Evolutionary conservation across 805 yeast species (phyloP), one percentile per base, ranked within the genome.

Genomic region (Cyberlindnera galapagoensis): DNA sequence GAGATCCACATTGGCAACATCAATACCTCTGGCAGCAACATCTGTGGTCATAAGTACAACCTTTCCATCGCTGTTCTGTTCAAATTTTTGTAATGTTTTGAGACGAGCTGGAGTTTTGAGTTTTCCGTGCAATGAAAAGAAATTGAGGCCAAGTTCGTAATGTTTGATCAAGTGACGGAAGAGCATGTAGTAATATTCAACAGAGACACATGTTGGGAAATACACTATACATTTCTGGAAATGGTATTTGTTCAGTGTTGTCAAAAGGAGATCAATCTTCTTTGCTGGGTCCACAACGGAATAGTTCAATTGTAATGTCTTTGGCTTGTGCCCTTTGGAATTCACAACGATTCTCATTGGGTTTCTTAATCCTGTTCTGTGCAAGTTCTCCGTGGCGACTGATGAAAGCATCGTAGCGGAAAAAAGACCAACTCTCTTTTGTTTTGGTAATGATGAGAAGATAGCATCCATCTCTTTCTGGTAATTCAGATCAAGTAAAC

Each of bases 21-120:
- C 98, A 15, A 92, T 73, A 26, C 98, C 98, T 52, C 98, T 70
- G 0, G 97, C 96, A 1, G 98, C 97, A n/a, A 92, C 96, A 65
- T 92, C 98, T 0, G 98, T 92, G 2, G 98, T 87, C 58, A 92
- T 62, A 16, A 92, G 58, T 1, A 90, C 73, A 8, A 78, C 65
- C 42, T 75, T 78, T 3, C 59, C 57, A 7, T 52, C 49, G 5
- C 48, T 39, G 16, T 36, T 26, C 5, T 21, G 23, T 14, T 46
- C 51, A 51, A 90, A 92, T 21, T 56, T 60, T 9, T 66, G 65
- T 26, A 90, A 60, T 0, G 95, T 83, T 51, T 74, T 82, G 32
- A 80, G 58, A 43, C 99, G 69, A 11, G 95, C 74, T 28, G 72
- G 74, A 1, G 94, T 79, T n/a, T 76, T 75, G 20, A 92, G 65